Evolutionary conservation across 495 filamentous ascomycete species (phyloP).

Genomic region (Rusavskia elegans): DNA sequence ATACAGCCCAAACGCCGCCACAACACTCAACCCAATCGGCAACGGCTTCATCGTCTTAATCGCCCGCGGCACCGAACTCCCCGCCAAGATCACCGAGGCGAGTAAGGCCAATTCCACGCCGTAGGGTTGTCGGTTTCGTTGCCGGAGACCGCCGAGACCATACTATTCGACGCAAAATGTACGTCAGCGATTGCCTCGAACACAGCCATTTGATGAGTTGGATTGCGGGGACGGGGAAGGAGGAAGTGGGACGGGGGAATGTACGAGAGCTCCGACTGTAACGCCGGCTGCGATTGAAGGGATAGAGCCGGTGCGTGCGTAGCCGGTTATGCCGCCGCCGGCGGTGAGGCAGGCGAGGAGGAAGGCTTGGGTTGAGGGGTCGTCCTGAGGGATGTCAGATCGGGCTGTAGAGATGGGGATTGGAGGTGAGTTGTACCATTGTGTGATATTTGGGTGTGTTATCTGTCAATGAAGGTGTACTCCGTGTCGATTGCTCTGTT

Average conservation of each 20-base stretch:
- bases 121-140: conserved; percentile 47
- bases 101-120: conserved; percentile 63
- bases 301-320: conserved; percentile 62
- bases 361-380: conserved; percentile 37
- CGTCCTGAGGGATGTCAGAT: neutral
- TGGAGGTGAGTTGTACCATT: too few species aligned
- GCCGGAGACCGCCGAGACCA: conserved; percentile 52
- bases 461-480: too few species aligned
- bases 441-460: too few species aligned
- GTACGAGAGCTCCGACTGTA: conserved; percentile 54
- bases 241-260: neutral
- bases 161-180: conserved; percentile 25
- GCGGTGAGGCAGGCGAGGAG: conserved; percentile 71
- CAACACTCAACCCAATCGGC: conserved; percentile 51
- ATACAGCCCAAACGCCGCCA: conserved; percentile 48
- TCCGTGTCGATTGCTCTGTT: neutral
- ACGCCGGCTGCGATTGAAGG: conserved; percentile 74
- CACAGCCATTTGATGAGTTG: too few species aligned
- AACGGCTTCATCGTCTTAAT: conserved; percentile 65
- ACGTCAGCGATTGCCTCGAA: too few species aligned
- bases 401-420: neutral
- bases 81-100: conserved; percentile 67
- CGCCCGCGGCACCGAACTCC: conserved; percentile 68
- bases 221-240: neutral
- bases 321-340: conserved; percentile 74